These are phyloP conservation scores for Clarireedia paspali DNA, from an alignment of 2,329 filamentous ascomycete species.

Conservation along the genomic window DNA sequence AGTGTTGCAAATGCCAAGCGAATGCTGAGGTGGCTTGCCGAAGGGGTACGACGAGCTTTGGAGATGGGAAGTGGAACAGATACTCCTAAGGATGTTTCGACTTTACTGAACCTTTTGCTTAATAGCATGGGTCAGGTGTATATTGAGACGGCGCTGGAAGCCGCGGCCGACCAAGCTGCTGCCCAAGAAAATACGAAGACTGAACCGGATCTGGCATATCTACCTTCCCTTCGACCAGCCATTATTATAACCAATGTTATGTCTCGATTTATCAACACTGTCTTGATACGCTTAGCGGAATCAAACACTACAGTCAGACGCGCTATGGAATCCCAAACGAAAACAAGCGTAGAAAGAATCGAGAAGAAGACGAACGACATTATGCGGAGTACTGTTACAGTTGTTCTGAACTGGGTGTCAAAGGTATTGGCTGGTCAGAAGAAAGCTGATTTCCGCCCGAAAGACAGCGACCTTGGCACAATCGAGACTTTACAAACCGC, in stretches of 20 bases:
- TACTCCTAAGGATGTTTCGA: constrained; percentile 87
- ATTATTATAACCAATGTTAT: constrained; percentile 90
- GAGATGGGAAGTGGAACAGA: constrained; percentile 84
- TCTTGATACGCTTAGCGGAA: constrained; percentile 82
- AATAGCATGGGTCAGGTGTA: constrained; percentile 82
- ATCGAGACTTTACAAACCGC: constrained; percentile 76
- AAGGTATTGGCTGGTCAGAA: constrained; percentile 58
- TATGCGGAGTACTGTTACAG: constrained; percentile 61
- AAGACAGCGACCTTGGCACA: constrained; percentile 53
- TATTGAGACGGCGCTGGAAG: constrained; percentile 59
- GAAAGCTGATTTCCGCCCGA: constrained; percentile 63
- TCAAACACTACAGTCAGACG: constrained; percentile 79
- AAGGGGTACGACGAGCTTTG: constrained; percentile 83
- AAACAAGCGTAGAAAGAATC: constrained; percentile 49
- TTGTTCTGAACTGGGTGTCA: constrained; percentile 53
- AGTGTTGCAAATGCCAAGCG: constrained; percentile 86
- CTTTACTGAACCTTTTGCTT: constrained; percentile 75
- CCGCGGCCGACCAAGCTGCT: constrained; percentile 64
- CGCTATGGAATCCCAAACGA: constrained; percentile 61
- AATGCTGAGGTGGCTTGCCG: constrained; percentile 96
- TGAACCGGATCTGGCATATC: constrained; percentile 81
- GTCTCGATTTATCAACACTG: constrained; percentile 83
- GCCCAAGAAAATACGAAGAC: constrained; percentile 71
- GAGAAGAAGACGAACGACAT: constrained; percentile 63
- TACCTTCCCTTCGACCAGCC: constrained; percentile 69